Evolutionary conservation across 2,329 filamentous ascomycete species (phyloP).

Genomic region (Gyromitra esculenta): DNA sequence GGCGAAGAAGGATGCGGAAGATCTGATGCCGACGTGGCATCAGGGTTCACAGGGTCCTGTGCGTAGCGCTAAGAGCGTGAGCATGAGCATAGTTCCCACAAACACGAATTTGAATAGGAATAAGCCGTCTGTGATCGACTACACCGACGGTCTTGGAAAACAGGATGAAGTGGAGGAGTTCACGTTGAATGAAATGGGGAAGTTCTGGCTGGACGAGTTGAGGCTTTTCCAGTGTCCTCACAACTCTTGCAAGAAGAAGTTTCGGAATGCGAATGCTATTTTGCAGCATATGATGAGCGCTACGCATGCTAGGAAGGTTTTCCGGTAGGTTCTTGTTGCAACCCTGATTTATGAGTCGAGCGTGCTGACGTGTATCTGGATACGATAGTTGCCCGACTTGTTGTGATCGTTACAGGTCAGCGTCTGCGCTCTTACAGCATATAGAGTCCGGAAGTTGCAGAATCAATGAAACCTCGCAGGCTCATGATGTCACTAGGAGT

Average conservation of each 20-base stretch:
- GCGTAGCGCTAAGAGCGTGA: constrained; percentile 3
- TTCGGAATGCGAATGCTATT: constrained; percentile 34
- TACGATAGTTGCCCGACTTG: constrained; percentile 41
- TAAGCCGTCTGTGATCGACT: constrained; percentile 35
- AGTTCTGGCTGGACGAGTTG: constrained; percentile 4
- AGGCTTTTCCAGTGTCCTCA: constrained; percentile 24
- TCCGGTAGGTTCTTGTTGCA: constrained; percentile 20
- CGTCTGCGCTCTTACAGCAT: constrained; percentile 45
- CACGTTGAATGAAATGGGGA: constrained; percentile 26
- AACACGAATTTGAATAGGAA: constrained; percentile 9
- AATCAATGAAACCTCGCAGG: constrained; percentile 27
- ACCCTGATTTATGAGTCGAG: no score
- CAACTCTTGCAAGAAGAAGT: constrained; percentile 41
- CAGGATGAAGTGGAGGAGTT: neutral
- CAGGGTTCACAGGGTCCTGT: neutral
- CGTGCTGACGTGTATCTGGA: constrained; percentile 1
- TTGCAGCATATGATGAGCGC: constrained; percentile 38
- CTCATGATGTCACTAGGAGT: constrained; percentile 30
- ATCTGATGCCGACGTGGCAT: neutral
- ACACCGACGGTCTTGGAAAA: constrained; percentile 30
- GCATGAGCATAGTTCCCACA: neutral
- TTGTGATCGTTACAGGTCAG: constrained; percentile 36
- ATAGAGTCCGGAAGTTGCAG: constrained; percentile 42
- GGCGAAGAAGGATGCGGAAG: neutral
- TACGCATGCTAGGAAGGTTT: constrained; percentile 39